Conservation (phyloP, 176 grass and related monocot genomes). For the Typha latifolia region DNA sequence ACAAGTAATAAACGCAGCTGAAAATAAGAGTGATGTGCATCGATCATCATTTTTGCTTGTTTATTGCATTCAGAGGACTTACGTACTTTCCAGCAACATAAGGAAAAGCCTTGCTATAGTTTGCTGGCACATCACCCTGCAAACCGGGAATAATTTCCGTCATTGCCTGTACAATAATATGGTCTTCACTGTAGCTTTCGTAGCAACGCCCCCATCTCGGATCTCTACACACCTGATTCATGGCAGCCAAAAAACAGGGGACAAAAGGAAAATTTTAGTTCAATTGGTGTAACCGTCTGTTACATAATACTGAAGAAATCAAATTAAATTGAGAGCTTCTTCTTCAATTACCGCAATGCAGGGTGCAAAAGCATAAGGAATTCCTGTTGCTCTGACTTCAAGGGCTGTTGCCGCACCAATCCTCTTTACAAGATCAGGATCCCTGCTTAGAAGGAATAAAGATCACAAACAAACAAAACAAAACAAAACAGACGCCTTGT, state of each 20-base stretch:
- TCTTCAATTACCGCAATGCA: constrained; percentile 14
- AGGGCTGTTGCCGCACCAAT: constrained; percentile 11
- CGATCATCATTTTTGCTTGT: no score
- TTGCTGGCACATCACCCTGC: constrained; percentile 11
- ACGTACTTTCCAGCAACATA: constrained; percentile 32
- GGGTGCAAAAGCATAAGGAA: constrained; percentile 13
- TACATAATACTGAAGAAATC: no score
- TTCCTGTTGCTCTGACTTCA: constrained; percentile 18
- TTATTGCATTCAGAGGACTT: neutral
- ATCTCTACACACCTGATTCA: constrained; percentile 29
- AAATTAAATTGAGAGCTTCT: no score
- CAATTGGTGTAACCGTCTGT: no score
- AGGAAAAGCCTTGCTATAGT: constrained; percentile 20
- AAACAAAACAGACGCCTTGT: no score
- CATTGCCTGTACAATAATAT: constrained; percentile 20
- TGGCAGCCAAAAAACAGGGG: neutral
- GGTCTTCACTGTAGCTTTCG: constrained; percentile 26
- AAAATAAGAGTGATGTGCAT: no score
- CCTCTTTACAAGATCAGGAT: constrained; percentile 9
- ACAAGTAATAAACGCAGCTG: no score
- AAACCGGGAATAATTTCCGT: constrained; percentile 20
- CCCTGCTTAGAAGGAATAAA: neutral
- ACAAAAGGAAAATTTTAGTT: neutral
- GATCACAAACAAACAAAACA: no score
- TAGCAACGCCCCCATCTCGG: constrained; percentile 30